These are phyloP conservation scores for Blastomyces parvus DNA, from an alignment of 2,329 filamentous ascomycete genomes.

Conservation along the genomic window DNA sequence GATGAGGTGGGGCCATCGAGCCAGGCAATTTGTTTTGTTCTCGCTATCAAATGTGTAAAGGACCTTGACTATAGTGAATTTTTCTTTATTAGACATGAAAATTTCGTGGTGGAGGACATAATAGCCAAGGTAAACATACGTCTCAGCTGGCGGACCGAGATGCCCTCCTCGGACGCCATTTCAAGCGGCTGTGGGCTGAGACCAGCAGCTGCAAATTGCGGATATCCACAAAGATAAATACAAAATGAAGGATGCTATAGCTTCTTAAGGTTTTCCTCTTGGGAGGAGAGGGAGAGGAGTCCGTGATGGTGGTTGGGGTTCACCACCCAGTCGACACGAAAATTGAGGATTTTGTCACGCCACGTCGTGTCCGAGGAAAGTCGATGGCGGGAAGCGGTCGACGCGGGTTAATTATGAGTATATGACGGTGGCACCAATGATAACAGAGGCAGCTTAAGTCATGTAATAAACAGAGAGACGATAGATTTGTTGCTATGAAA, in stretches of 20 bases:
- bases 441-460: not conserved
- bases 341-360: not conserved
- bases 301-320: not conserved
- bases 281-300: not conserved
- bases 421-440: not conserved
- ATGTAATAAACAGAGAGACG: not conserved
- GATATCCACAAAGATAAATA: conserved; percentile 3
- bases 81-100: not conserved
- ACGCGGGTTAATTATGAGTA: not conserved
- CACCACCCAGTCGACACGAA: not conserved
- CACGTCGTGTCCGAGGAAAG: not conserved
- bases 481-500: not conserved
- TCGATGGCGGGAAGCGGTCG: not conserved
- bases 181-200: not conserved
- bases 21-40: conserved; percentile 79
- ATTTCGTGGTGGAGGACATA: not conserved
- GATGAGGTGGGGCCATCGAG: conserved; percentile 69
- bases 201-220: conserved; percentile 6
- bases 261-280: not conserved
- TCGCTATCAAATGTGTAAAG: conserved; percentile 92
- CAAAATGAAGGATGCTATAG: not conserved
- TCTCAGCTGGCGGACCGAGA: conserved; percentile 56
- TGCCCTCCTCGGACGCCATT: conserved; percentile 42
- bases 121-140: conserved; percentile 41
- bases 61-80: conserved; percentile 66